Evolutionary conservation across 495 filamentous ascomycete genomes (phyloP).

Genomic region (Aspergillus sparsus): DNA sequence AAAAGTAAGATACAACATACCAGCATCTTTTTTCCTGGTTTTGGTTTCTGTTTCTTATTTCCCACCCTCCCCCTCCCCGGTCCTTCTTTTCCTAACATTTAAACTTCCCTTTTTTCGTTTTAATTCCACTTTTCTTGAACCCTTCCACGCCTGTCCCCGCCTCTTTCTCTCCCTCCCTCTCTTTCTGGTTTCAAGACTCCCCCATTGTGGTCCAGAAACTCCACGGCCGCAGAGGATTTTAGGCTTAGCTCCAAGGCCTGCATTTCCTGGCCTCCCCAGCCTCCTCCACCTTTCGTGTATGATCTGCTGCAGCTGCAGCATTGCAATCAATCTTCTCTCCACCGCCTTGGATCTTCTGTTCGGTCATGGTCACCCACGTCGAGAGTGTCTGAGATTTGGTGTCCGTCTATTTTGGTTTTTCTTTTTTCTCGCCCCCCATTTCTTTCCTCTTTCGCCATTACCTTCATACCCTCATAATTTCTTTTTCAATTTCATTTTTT

Average conservation of each 20-base stretch:
- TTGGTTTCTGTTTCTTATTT: conserved; percentile 24
- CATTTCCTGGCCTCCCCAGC: conserved; percentile 33
- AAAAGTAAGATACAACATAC: conserved; percentile 4
- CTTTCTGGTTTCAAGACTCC: neutral
- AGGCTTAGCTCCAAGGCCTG: conserved; percentile 29
- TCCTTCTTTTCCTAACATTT: conserved; percentile 7
- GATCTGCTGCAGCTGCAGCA: conserved; percentile 28
- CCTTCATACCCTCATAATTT: conserved; percentile 8
- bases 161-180: conserved; percentile 6
- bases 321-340: conserved; percentile 31
- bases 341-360: conserved; percentile 17
- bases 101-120: conserved; percentile 12
- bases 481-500: conserved; percentile 21
- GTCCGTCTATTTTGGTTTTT: conserved; percentile 15
- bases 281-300: conserved; percentile 29
- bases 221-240: conserved; percentile 25
- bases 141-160: conserved; percentile 4
- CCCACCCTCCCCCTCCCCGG: conserved; percentile 2
- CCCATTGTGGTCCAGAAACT: conserved; percentile 19
- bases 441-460: conserved; percentile 20
- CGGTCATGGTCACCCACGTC: conserved; percentile 25
- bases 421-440: conserved; percentile 14
- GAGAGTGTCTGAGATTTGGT: conserved; percentile 21
- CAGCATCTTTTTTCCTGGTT: conserved; percentile 9
- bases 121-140: conserved; percentile 1